Conservation (phyloP, 2,329 filamentous ascomycete genomes). For the Nigrospora oryzae region DNA sequence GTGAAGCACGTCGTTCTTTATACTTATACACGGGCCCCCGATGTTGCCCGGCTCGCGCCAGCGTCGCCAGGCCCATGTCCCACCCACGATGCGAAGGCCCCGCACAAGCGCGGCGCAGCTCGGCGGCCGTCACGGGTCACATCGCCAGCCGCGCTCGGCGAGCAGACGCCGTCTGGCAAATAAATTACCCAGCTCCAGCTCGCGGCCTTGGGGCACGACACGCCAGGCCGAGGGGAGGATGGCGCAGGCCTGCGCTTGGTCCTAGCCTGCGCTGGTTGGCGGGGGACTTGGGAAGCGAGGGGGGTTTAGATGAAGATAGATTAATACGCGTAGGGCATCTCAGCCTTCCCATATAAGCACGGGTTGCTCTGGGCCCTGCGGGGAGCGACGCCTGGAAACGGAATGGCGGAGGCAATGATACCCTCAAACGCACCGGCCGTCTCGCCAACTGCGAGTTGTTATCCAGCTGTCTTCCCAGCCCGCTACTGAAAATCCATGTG, state of each 20-base stretch:
- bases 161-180: neutral
- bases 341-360: too few relatives aligned
- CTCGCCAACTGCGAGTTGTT: too few relatives aligned
- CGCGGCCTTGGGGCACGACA: too few relatives aligned
- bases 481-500: too few relatives aligned
- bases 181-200: neutral
- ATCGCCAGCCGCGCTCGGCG: neutral
- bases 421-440: too few relatives aligned
- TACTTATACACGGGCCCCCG: constrained; percentile 5
- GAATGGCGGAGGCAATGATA: too few relatives aligned
- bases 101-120: neutral
- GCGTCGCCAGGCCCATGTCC: neutral
- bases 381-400: too few relatives aligned
- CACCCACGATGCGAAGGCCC: neutral
- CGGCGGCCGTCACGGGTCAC: neutral
- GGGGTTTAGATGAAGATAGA: constrained; percentile 33
- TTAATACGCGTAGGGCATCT: constrained; percentile 20
- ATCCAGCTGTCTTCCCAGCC: too few relatives aligned
- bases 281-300: constrained; percentile 27
- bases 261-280: constrained; percentile 12
- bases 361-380: too few relatives aligned
- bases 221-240: too few relatives aligned
- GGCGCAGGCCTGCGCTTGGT: too few relatives aligned
- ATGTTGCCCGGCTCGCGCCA: neutral
- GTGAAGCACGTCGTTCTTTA: constrained; percentile 14